Evolutionary conservation across 257 asterid species (phyloP), one percentile per base, ranked within the genome.

Genomic region (Lavandula angustifolia): DNA sequence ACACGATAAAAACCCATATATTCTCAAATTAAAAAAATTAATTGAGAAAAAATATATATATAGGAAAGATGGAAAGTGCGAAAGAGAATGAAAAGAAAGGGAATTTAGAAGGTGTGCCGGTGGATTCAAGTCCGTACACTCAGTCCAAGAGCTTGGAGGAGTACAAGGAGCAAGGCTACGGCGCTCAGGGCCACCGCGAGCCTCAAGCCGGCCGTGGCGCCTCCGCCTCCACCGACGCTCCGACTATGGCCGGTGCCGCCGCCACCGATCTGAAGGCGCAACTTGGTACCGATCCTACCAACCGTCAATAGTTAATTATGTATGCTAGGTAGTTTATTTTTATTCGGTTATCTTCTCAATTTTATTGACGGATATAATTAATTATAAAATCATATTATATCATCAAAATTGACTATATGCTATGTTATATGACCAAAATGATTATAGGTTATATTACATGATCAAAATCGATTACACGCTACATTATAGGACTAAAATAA

Each of bases 221-320:
- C 49, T 87, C 89, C 41, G 70, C 55, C 47, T 91, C 96, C 75
- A 87, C 95, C 66, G 98, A 91, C 3, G 98, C 96, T 4, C 98
- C 98, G 6, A 85, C 92, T 41, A 44, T 16, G 27, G 63, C 84
- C 7, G 81, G 79, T 0, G 87, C 81, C 1, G 73, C 50, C 38
- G 71, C 49, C 34, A 70, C 73, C 42, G 7, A 78, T 51, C 64
- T 73, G 3, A 44, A 60, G 46, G 60, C 76, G 22, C 80, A 79
- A 61, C 43, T 62, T 34, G 33, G 49, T 3, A 63, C 49, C 17
- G 12, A 17, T 42, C 59, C 67, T 12, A 61, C 54, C 32, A 46
- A 61, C 32, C 67, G 54, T 43, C 60, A 51, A 51, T 47, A 40
- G 46, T 40, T 40, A 8, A 9, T 22, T 22, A 22, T 22, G 27